Conservation (phyloP, 2,329 filamentous ascomycete species). For the Exophiala alcalophila region DNA sequence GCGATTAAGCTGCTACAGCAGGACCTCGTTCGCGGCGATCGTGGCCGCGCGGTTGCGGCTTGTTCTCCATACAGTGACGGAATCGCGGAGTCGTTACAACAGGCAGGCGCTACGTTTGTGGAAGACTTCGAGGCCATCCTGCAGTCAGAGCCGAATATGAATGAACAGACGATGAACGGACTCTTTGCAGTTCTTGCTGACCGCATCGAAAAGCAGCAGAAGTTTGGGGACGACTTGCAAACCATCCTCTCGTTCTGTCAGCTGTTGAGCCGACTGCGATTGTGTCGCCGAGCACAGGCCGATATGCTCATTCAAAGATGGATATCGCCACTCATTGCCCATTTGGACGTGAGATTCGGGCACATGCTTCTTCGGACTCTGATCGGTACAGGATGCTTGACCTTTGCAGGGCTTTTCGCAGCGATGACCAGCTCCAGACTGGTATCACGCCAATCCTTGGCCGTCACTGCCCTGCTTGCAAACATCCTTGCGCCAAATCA, state of each 20-base stretch:
- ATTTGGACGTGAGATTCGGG: conserved; percentile 35
- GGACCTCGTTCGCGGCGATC: conserved; percentile 44
- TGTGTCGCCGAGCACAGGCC: conserved; percentile 44
- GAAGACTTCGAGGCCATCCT: conserved; percentile 48
- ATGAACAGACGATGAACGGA: conserved; percentile 43
- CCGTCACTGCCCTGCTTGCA: conserved; percentile 34
- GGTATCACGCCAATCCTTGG: conserved; percentile 16
- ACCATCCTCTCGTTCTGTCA: conserved; percentile 38
- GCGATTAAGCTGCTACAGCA: conserved; percentile 44
- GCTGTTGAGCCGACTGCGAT: conserved; percentile 43
- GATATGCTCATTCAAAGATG: conserved; percentile 44
- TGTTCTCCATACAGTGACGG: conserved; percentile 50
- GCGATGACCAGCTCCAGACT: conserved; percentile 13
- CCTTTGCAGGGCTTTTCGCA: conserved; percentile 40
- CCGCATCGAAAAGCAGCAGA: conserved; percentile 36
- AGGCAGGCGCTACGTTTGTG: conserved; percentile 41
- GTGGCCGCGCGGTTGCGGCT: conserved; percentile 43
- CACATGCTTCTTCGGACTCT: conserved; percentile 39
- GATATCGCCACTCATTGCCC: conserved; percentile 40
- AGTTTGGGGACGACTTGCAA: conserved; percentile 32
- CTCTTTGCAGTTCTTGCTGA: conserved; percentile 44
- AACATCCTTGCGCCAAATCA: conserved; percentile 27
- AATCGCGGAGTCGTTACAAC: conserved; percentile 42
- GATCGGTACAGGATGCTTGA: conserved; percentile 46
- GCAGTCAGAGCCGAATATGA: conserved; percentile 45